Evolutionary conservation across 805 yeast genomes (phyloP).

Genomic region (Wickerhamia fluorescens): DNA sequence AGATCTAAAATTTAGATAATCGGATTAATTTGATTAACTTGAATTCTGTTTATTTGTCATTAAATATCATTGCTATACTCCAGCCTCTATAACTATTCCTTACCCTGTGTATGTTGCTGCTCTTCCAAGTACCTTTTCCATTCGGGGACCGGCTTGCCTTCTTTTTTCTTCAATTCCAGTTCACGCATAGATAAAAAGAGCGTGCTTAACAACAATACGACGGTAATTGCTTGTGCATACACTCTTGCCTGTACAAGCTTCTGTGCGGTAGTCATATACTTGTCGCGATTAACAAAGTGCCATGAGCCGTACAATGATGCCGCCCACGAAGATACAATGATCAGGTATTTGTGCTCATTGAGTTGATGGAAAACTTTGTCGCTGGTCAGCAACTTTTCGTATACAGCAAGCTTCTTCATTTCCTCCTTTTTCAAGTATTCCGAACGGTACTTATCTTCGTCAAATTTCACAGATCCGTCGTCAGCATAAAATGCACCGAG

Average conservation of each 20-base stretch:
- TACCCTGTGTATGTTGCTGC: conserved; percentile 8
- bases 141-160: conserved; percentile 18
- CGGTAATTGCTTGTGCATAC: conserved; percentile 24
- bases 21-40: too few relatives aligned
- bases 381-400: conserved; percentile 21
- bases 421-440: conserved; percentile 19
- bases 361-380: conserved; percentile 25
- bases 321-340: conserved; percentile 32
- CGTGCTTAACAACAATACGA: conserved; percentile 20
- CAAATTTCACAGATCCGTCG: conserved; percentile 39
- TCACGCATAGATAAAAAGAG: conserved; percentile 21
- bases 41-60: too few relatives aligned
- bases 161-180: conserved; percentile 13
- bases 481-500: conserved; percentile 36
- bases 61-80: too few relatives aligned
- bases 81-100: too few relatives aligned
- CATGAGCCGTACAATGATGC: conserved; percentile 28
- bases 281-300: conserved; percentile 20
- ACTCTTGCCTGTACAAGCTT: conserved; percentile 24
- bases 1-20: too few relatives aligned
- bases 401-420: conserved; percentile 25
- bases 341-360: conserved; percentile 28
- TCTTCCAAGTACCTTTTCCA: conserved; percentile 16
- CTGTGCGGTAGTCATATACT: conserved; percentile 19
- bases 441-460: conserved; percentile 25